Base-by-base conservation (phyloP, 2,329 filamentous ascomycete genomes). In the Paraphoma chrysanthemicola region DNA sequence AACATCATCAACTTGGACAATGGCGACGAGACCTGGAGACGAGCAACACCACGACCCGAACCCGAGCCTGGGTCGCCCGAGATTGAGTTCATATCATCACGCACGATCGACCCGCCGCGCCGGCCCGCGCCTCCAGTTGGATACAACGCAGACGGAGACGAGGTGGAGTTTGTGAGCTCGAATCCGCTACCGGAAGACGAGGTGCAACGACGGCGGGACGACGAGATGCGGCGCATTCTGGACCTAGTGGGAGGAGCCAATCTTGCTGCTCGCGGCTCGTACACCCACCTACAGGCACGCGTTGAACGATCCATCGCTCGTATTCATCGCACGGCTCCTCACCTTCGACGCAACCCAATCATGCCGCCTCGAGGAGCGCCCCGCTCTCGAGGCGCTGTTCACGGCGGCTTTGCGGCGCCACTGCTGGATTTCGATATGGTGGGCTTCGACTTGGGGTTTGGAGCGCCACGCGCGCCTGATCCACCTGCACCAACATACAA, bases 401-500 rank as follows among this genome's bases (percentile, higher is more conserved):
- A 64, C 6, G 54, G 69, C 9, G 71, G 64, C 0, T 73, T 75
- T 17, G 48, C 64, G 6, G 60, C 67, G 11, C 70, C 70, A 6
- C 43, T 56, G 8, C 38, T 79, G 55, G 71, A 82, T 43, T 85
- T 82, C 64, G 72, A 70, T 1, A 53, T 67, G 6, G 72, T 79
- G 10, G 82, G 72, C 0, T 83, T 85, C 58, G 74, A 81, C 16
- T 31, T 82, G 54, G 79, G 77, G 0, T 51, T 71, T 11, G 66
- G 57, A 4, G 70, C 69, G 12, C 54, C 58, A n/a, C 54, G 57
- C 29, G 56, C 63, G 38, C 51, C 64, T 48, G 64, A 71, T 23
- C 69, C 73, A 17, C 48, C 63, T 2, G 69, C 74, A n/a, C 74
- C 77, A 6, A 79, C 77, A 66, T 86, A 94, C 73, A 85, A 89